Evolutionary conservation across 306 rosid genomes (phyloP), one percentile per base, ranked within the genome.

Genomic region (Abrus precatorius): DNA sequence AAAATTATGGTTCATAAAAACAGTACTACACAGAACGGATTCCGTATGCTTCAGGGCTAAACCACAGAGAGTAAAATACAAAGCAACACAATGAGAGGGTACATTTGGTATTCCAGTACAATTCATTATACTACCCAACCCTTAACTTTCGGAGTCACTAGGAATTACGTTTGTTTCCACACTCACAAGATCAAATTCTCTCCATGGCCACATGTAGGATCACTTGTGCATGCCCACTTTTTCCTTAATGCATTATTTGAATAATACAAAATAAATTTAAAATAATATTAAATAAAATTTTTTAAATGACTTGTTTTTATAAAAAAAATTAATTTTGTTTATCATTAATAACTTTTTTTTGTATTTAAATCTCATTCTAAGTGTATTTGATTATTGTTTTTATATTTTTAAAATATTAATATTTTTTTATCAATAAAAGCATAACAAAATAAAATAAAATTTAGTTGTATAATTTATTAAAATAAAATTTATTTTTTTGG

Each of bases 41-140:
- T 59, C 65, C 65, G 3, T 30, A 30, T 30, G 41, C 41, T 30
- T 30, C 1, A 4, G 2, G 12, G 41, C 14, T 5, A 59, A 59
- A 12, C 41, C 74, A 69, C 57, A 11, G 43, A 11, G 11, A 49
- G 74, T 7, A 40, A 43, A 20, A 20, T 20, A 20, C 20, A 20
- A 20, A 13, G 40, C 9, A 40, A 64, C 2, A 6, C 13, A 7
- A 64, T 14, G 33, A 60, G 27, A 36, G 13, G 34, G 13, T 33
- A 71, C 36, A 30, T 40, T 20, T 38, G 47, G 53, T 40, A 6
- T 73, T 38, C 11, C 36, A 9, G 77, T 72, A 44, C 65, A 54
- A 40, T 54, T 40, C 52, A 40, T 55, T 54, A 36, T 12, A 1
- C 14, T 75, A 32, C 30, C 11, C 44, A 45, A 45, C 60, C 7